A percentile compares a stretch with the other conserved stretches of the same genome.
These are phyloP conservation scores for Xylariales sp. DNA, from an alignment of 2,329 filamentous ascomycete genomes.

Conservation along the genomic window DNA sequence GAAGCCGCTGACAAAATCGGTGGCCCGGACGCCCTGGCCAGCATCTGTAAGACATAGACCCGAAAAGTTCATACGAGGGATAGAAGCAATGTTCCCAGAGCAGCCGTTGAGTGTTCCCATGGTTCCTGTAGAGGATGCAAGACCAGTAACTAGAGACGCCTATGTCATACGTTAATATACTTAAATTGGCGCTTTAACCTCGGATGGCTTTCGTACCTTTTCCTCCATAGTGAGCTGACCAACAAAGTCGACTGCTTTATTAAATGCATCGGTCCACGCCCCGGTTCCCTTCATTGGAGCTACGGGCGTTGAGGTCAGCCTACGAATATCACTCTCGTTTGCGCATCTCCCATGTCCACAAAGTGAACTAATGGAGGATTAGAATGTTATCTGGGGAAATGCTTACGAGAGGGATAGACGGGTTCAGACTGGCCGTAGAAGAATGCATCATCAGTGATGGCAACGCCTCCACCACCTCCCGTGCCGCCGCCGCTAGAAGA, in stretches of 20 bases:
- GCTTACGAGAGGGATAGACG: conserved; percentile 64
- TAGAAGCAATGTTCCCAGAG: conserved; percentile 57
- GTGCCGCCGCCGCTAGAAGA: conserved; percentile 19
- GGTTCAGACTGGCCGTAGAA: conserved; percentile 64
- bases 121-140: conserved; percentile 60
- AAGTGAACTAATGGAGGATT: neutral
- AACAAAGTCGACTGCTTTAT: conserved; percentile 76
- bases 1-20: conserved; percentile 60
- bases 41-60: conserved; percentile 57
- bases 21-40: conserved; percentile 51
- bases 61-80: conserved; percentile 56
- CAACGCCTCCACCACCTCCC: conserved; percentile 29
- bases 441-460: conserved; percentile 55
- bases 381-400: neutral
- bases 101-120: conserved; percentile 55
- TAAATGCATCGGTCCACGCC: conserved; percentile 74
- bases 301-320: conserved; percentile 41
- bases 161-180: conserved; percentile 39
- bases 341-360: neutral
- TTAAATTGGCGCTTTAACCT: neutral
- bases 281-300: conserved; percentile 69
- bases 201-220: conserved; percentile 62
- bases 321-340: neutral
- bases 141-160: conserved; percentile 80
- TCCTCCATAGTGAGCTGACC: conserved; percentile 78